These are phyloP conservation scores for Lactifluus hygrophoroides DNA, from an alignment of 768 basidiomycete species.

Conservation along the genomic window DNA sequence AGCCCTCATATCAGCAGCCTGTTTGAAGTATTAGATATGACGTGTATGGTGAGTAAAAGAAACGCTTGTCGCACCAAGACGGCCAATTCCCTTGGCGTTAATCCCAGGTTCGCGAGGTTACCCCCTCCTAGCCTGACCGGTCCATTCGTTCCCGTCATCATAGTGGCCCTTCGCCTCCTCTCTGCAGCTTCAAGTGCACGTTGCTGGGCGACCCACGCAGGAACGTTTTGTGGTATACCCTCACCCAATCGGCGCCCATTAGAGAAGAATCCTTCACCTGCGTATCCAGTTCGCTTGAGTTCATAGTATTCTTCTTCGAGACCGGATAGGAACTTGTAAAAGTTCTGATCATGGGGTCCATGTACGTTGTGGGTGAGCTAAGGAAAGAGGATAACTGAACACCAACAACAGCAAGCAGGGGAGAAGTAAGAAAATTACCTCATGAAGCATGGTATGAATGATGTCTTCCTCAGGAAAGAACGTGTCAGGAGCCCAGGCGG, in stretches of 20 bases:
- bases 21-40: background rate
- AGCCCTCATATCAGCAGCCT: conserved; percentile 83
- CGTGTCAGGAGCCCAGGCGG: conserved; percentile 52
- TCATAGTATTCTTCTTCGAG: conserved; percentile 82
- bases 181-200: conserved; percentile 79
- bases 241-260: conserved; percentile 64
- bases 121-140: conserved; percentile 47
- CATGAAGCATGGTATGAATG: conserved; percentile 83
- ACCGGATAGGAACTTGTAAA: conserved; percentile 62
- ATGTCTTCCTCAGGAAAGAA: conserved; percentile 73
- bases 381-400: background rate
- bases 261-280: conserved; percentile 85
- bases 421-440: conserved; percentile 36
- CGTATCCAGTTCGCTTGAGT: conserved; percentile 71
- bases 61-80: conserved; percentile 43
- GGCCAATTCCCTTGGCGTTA: conserved; percentile 64
- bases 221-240: conserved; percentile 57
- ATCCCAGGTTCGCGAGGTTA: conserved; percentile 29
- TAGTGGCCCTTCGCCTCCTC: conserved; percentile 44
- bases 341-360: conserved; percentile 81
- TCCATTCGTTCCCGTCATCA: conserved; percentile 43
- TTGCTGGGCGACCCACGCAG: conserved; percentile 51
- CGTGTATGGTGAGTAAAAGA: background rate
- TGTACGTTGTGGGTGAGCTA: conserved; percentile 86
- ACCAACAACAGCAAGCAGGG: background rate